Conservation (phyloP, 2,329 filamentous ascomycete genomes). For the Epicoccum nigrum region DNA sequence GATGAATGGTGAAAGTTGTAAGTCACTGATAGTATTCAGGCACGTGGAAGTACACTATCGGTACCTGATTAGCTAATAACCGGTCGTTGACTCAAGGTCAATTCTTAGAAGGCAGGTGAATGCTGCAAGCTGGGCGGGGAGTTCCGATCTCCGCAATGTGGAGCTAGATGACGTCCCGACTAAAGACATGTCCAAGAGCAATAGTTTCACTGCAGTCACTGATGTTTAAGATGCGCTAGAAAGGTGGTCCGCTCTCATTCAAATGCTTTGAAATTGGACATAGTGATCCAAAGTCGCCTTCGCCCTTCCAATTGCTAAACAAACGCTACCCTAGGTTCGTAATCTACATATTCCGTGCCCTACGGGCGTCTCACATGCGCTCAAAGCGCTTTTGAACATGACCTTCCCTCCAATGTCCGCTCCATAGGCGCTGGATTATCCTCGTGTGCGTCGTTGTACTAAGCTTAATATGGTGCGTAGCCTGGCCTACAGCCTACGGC, state of each 20-base stretch:
- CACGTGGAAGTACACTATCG: conserved; percentile 14
- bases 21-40: conserved; percentile 2
- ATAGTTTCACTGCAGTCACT: neutral
- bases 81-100: conserved; percentile 16
- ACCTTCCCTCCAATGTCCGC: conserved; percentile 1
- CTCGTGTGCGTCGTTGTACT: conserved; percentile 18
- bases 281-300: conserved; percentile 20
- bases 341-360: conserved; percentile 36
- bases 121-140: conserved; percentile 17
- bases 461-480: conserved; percentile 18
- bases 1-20: conserved; percentile 12
- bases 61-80: conserved; percentile 32
- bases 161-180: conserved; percentile 17
- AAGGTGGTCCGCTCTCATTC: neutral
- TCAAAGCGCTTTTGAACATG: conserved; percentile 18
- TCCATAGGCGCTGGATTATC: conserved; percentile 7
- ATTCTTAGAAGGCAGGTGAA: conserved; percentile 26
- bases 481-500: conserved; percentile 12
- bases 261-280: conserved; percentile 4
- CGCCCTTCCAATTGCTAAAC: conserved; percentile 29
- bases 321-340: conserved; percentile 33
- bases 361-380: conserved; percentile 22
- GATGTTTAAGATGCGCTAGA: neutral
- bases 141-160: conserved; percentile 25
- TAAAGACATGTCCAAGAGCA: conserved; percentile 12